Percentiles rank a stretch among this genome's conserved stretches.
These are phyloP conservation scores for Termitomyces sp. DNA, from an alignment of 768 basidiomycete genomes.

Conservation along the genomic window DNA sequence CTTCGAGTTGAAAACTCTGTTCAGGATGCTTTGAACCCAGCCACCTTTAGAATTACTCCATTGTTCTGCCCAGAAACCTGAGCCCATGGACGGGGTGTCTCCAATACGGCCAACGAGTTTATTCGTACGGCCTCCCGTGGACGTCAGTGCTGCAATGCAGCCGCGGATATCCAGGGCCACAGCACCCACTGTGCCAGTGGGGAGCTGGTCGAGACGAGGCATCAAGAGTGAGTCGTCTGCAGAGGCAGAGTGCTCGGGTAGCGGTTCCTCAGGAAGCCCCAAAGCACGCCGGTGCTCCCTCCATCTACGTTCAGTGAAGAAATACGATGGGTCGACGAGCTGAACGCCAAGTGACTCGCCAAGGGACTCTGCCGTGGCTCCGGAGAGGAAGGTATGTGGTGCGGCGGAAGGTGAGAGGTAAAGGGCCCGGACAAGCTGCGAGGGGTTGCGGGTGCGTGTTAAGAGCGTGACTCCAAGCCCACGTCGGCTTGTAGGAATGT, in stretches of 20 bases:
- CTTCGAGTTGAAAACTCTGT: conserved; percentile 21
- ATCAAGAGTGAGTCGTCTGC: conserved; percentile 13
- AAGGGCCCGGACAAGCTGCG: conserved; percentile 61
- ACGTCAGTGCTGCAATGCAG: conserved; percentile 70
- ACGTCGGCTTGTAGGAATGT: conserved; percentile 55
- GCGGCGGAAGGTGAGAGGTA: conserved; percentile 63
- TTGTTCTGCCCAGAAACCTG: conserved; percentile 84
- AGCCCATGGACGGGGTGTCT: conserved; percentile 75
- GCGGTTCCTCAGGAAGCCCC: conserved; percentile 66
- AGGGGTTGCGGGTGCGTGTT: conserved; percentile 68
- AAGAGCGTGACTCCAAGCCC: conserved; percentile 65
- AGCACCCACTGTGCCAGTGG: conserved; percentile 81
- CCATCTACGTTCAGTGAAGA: conserved; percentile 75
- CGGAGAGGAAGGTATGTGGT: conserved; percentile 72
- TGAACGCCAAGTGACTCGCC: conserved; percentile 51
- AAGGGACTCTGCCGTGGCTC: conserved; percentile 55
- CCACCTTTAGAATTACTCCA: conserved; percentile 41
- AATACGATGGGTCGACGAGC: conserved; percentile 73
- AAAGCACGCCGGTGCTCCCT: conserved; percentile 70
- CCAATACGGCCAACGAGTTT: conserved; percentile 82
- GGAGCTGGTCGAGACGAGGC: conserved; percentile 49
- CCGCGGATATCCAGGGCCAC: conserved; percentile 75
- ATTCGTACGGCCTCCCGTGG: conserved; percentile 81
- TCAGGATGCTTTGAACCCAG: conserved; percentile 27
- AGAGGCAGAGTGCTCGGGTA: conserved; percentile 28